A percentile compares a stretch with the other conserved stretches of the same genome.
Evolutionary conservation across 345 rosid species (phyloP).

Genomic region (Rhodamnia rubescens): DNA sequence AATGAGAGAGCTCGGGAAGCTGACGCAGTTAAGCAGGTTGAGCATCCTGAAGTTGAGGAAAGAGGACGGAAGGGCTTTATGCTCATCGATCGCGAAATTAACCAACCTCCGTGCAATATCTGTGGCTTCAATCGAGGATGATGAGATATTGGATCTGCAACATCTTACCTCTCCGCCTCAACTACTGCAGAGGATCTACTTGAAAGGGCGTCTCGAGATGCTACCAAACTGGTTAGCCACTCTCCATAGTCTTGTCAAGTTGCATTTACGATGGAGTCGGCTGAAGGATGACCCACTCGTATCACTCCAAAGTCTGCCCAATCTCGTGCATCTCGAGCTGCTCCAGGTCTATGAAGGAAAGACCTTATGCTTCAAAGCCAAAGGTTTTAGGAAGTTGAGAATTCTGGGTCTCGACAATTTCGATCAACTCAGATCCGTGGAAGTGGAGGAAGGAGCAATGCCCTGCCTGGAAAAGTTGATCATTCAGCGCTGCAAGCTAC

Average conservation of each 20-base stretch:
- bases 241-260: constrained; percentile 13
- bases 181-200: constrained; percentile 17
- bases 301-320: constrained; percentile 17
- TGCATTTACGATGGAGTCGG: constrained; percentile 17
- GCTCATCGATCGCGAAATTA: constrained; percentile 15
- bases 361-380: constrained; percentile 6
- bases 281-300: constrained; percentile 19
- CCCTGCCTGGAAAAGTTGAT: constrained; percentile 18
- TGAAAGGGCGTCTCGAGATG: constrained; percentile 13
- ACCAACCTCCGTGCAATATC: constrained; percentile 23
- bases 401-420: constrained; percentile 18
- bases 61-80: constrained; percentile 24
- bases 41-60: constrained; percentile 24
- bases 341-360: constrained; percentile 14
- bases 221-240: constrained; percentile 18
- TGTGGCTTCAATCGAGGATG: constrained; percentile 3
- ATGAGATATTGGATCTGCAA: constrained; percentile 22
- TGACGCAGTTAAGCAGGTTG: constrained; percentile 25
- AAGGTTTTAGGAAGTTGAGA: constrained; percentile 22
- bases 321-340: constrained; percentile 24
- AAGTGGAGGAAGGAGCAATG: constrained; percentile 17
- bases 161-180: constrained; percentile 18
- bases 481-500: constrained; percentile 15
- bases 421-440: constrained; percentile 9
- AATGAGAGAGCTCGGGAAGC: constrained; percentile 24